A percentile compares a stretch with the other conserved stretches of the same genome.
Evolutionary conservation across 2,329 filamentous ascomycete genomes (phyloP).

Genomic region (Metarhizium rileyi): DNA sequence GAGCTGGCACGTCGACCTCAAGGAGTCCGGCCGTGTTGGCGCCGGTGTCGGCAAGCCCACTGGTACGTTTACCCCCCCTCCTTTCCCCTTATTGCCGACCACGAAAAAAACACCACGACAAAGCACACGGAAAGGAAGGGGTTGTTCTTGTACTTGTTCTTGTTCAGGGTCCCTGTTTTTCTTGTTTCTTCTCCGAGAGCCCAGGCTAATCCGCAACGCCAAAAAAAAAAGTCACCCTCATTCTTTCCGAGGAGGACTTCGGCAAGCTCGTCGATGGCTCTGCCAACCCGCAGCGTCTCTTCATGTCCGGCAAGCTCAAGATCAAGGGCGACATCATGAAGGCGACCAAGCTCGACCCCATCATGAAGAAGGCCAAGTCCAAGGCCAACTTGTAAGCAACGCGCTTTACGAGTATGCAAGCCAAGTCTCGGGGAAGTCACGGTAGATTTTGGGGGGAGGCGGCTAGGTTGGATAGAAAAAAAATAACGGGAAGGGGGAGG

Average conservation of each 20-base stretch:
- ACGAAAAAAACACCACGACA: neutral
- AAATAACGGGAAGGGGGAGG: neutral
- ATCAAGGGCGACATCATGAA: slow-evolving; percentile 98
- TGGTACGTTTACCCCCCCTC: slow-evolving; percentile 43
- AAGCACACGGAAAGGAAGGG: no score
- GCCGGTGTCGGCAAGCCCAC: slow-evolving; percentile 74
- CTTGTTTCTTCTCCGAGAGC: no score
- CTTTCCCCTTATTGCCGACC: neutral
- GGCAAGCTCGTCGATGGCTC: slow-evolving; percentile 72
- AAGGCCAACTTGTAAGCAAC: slow-evolving; percentile 70
- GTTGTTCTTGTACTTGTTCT: no score
- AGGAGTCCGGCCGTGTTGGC: slow-evolving; percentile 74
- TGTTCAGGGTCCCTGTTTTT: neutral
- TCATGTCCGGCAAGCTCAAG: slow-evolving; percentile 99
- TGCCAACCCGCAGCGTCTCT: slow-evolving; percentile 87
- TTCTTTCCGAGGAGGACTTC: slow-evolving; percentile 80
- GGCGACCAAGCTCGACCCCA: slow-evolving; percentile 90
- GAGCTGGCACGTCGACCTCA: slow-evolving; percentile 93
- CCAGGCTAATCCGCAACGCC: neutral
- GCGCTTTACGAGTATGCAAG: neutral
- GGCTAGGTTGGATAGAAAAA: neutral
- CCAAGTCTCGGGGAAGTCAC: neutral
- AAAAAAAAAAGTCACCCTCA: slow-evolving; percentile 63
- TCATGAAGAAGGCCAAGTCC: slow-evolving; percentile 77
- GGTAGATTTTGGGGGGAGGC: neutral